phyloP scores from a whole-genome alignment of 202 grass and related monocot genomes.

The Digitaria exilis region DNA sequence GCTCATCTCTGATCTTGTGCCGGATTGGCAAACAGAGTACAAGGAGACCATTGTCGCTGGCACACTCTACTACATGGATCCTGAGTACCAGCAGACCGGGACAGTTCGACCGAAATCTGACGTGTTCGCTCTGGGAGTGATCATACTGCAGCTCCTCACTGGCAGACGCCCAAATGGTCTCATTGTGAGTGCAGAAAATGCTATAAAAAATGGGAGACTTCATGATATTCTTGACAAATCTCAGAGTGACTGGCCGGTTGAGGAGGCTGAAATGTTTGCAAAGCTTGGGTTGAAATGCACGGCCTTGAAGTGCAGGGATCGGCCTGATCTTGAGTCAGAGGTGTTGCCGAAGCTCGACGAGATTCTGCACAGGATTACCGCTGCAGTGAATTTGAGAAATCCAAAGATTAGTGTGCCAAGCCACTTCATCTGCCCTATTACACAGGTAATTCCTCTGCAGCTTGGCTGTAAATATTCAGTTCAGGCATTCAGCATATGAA shows the following conservation, averaged over 20 bases:
- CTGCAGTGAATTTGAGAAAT: conserved; percentile 37
- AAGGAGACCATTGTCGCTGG: conserved; percentile 77
- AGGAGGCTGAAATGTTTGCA: conserved; percentile 65
- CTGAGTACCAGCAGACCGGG: conserved; percentile 89
- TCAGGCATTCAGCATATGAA: background rate
- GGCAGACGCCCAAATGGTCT: conserved; percentile 65
- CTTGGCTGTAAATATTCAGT: background rate
- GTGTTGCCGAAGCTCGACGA: conserved; percentile 70
- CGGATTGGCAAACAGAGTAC: conserved; percentile 85
- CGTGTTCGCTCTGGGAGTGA: conserved; percentile 72
- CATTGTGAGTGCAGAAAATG: conserved; percentile 47
- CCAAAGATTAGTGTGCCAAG: conserved; percentile 39
- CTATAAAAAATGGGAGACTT: conserved; percentile 44
- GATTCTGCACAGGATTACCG: conserved; percentile 50
- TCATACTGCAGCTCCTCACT: conserved; percentile 76
- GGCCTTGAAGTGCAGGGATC: conserved; percentile 71
- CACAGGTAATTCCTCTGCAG: conserved; percentile 48
- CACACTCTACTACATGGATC: conserved; percentile 93
- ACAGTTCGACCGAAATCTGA: conserved; percentile 84
- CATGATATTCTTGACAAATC: conserved; percentile 53
- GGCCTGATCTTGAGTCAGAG: conserved; percentile 68
- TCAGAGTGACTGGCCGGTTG: conserved; percentile 60
- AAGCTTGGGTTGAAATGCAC: conserved; percentile 71
- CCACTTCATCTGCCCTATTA: conserved; percentile 82
- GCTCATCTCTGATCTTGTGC: conserved; percentile 67